phyloP scores from a whole-genome alignment of 1,139 yeast species.

The Citeromyces hawaiiensis region DNA sequence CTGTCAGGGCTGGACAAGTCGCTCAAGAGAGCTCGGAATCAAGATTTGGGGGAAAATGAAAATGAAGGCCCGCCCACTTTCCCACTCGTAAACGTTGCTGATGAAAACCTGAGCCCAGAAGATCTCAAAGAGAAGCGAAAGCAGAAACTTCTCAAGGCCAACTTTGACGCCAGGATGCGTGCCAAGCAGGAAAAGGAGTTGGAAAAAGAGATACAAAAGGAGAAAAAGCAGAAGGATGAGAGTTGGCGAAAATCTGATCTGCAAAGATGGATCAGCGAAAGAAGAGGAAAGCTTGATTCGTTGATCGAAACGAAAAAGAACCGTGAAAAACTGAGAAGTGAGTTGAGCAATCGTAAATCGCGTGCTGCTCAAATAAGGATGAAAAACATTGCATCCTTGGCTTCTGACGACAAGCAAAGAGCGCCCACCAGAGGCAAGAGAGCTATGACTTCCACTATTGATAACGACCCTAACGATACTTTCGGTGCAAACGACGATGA shows the following conservation, averaged over 20 bases:
- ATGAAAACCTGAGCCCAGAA: slow-evolving; percentile 68
- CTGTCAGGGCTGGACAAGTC: slow-evolving; percentile 54
- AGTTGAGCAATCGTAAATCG: slow-evolving; percentile 79
- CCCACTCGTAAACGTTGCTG: slow-evolving; percentile 75
- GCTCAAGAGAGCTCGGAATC: slow-evolving; percentile 52
- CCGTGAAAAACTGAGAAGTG: slow-evolving; percentile 57
- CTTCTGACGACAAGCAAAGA: slow-evolving; percentile 41
- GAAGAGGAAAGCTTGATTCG: slow-evolving; percentile 46
- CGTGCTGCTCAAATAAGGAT: slow-evolving; percentile 86
- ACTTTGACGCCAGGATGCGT: slow-evolving; percentile 76
- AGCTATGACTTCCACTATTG: slow-evolving; percentile 53
- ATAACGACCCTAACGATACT: slow-evolving; percentile 85
- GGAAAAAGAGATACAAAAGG: slow-evolving; percentile 27
- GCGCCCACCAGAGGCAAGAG: slow-evolving; percentile 26
- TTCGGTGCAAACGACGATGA: slow-evolving; percentile 96
- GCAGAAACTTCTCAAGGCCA: slow-evolving; percentile 73
- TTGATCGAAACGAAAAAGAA: slow-evolving; percentile 52
- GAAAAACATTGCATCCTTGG: slow-evolving; percentile 83
- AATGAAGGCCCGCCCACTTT: slow-evolving; percentile 48
- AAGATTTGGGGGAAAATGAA: slow-evolving; percentile 38
- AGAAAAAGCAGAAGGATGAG: slow-evolving; percentile 44
- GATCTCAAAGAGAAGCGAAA: slow-evolving; percentile 78
- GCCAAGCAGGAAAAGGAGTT: slow-evolving; percentile 67
- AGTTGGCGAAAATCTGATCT: slow-evolving; percentile 71
- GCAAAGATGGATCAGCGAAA: slow-evolving; percentile 66